Percentiles rank a stretch among this genome's conserved stretches.
Evolutionary conservation across 2,329 filamentous ascomycete genomes (phyloP).

Genomic region (Fusarium sp.): DNA sequence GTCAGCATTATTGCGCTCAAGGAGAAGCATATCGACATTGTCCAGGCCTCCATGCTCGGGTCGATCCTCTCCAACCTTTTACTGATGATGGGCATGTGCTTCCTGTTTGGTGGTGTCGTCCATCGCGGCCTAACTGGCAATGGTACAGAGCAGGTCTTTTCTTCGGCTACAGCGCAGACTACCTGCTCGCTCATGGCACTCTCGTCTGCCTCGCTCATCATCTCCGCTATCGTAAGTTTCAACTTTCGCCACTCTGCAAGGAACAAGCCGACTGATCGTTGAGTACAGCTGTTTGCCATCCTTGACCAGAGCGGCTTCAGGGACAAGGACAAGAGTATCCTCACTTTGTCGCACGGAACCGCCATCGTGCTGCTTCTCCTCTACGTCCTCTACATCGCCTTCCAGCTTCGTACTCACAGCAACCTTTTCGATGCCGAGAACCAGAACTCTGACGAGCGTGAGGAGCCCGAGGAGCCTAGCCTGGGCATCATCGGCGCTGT

Average conservation of each 20-base stretch:
- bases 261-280: neutral
- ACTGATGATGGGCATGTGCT: neutral
- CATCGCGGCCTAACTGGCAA: neutral
- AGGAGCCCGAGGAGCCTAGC: conserved; percentile 58
- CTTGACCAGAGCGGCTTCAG: neutral
- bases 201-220: neutral
- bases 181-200: neutral
- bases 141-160: neutral
- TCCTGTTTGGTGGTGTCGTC: neutral
- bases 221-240: neutral
- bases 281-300: neutral
- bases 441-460: neutral
- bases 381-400: too few relatives aligned
- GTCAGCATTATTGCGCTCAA: conserved; percentile 79
- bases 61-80: too few relatives aligned
- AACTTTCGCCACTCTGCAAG: neutral
- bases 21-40: too few relatives aligned
- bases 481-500: conserved; percentile 74
- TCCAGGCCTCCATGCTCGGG: too few relatives aligned
- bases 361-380: neutral
- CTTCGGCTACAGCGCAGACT: neutral
- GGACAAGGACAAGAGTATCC: neutral
- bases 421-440: neutral
- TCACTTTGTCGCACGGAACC: neutral
- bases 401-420: too few relatives aligned